Base-by-base conservation (phyloP, 495 filamentous ascomycete genomes). In the Podospora appendiculata region DNA sequence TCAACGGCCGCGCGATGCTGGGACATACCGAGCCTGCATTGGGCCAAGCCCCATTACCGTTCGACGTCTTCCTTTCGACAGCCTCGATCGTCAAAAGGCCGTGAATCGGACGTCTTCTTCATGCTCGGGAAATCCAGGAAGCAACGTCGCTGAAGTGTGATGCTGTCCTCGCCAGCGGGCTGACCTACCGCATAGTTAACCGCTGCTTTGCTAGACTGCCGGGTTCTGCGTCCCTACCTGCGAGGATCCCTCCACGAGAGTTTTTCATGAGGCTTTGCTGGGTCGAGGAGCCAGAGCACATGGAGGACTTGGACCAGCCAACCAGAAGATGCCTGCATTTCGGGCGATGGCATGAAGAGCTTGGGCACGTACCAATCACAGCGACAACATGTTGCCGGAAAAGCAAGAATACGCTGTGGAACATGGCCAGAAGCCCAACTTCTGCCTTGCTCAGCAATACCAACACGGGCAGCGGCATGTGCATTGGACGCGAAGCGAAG, bases 351-450 rank as follows among this genome's bases (percentile, higher is more conserved):
- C 12, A 46, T 13, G 39, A 35, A 43, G 12, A 38, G 14, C 25
- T 17, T 14, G 14, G 25, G 8, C 11, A 45, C 40, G 32, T 51
- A 32, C 50, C 50, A 45, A 51, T 51, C 40, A 51, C 19, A 32
- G 32, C n/a, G 32, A 44, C 41, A n/a, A 12, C 3, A 11, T 4
- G 32, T 51, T 9, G 18, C n/a, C 39, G 41, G 6, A 51, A 12
- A 51, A 45, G 32, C 40, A 50, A 33, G 48, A 33, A 50, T 33
- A 50, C 41, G 50, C 50, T 51, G 50, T 51, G 50, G 46, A 32
- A 51, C 50, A 14, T 51, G 12, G 17, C 12, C 41, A 18, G 25
- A 45, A 19, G 25, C 41, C 50, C 41, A 51, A 25, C 25, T 32
- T 38, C 16, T 44, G n/a, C 17, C 16, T n/a, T 16, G 14, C n/a